Conservation (phyloP, 1,284 basidiomycete species). For the Cutaneotrichosporon sp. region DNA sequence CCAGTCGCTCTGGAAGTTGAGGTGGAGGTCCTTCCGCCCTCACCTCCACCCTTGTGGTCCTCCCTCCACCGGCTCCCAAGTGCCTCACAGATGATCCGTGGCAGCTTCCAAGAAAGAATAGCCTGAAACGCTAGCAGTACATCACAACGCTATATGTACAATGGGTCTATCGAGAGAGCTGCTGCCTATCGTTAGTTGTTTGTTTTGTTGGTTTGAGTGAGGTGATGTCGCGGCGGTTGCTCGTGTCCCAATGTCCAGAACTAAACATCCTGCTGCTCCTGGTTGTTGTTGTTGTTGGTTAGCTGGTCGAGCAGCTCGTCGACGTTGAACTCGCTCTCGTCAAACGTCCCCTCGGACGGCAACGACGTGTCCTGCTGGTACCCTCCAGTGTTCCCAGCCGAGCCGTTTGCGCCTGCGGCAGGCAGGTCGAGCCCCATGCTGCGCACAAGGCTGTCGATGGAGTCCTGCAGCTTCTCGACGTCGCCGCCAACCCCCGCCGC, state of each 20-base stretch:
- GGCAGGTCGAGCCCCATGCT: constrained; percentile 63
- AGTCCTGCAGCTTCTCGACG: constrained; percentile 69
- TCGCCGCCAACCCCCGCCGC: constrained; percentile 69
- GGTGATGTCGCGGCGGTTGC: too few relatives aligned
- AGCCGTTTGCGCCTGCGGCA: not conserved
- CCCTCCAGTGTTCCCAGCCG: not conserved
- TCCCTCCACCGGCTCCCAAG: too few relatives aligned
- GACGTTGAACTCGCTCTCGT: constrained; percentile 45
- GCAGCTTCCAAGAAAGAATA: too few relatives aligned
- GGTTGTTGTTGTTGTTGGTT: constrained; percentile 30
- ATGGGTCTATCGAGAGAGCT: not conserved
- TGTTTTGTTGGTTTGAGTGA: too few relatives aligned
- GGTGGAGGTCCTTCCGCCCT: too few relatives aligned
- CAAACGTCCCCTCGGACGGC: constrained; percentile 18
- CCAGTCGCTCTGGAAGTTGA: too few relatives aligned
- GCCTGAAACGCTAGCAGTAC: too few relatives aligned
- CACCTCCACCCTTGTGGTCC: too few relatives aligned
- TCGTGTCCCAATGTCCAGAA: too few relatives aligned
- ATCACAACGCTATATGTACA: not conserved
- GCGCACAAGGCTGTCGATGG: constrained; percentile 72
- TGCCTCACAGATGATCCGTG: too few relatives aligned
- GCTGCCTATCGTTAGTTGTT: too few relatives aligned
- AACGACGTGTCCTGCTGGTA: constrained; percentile 7
- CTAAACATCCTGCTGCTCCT: not conserved
- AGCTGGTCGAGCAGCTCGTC: constrained; percentile 47